Conservation (phyloP, 2,329 filamentous ascomycete species). For the Beauveria sp. region DNA sequence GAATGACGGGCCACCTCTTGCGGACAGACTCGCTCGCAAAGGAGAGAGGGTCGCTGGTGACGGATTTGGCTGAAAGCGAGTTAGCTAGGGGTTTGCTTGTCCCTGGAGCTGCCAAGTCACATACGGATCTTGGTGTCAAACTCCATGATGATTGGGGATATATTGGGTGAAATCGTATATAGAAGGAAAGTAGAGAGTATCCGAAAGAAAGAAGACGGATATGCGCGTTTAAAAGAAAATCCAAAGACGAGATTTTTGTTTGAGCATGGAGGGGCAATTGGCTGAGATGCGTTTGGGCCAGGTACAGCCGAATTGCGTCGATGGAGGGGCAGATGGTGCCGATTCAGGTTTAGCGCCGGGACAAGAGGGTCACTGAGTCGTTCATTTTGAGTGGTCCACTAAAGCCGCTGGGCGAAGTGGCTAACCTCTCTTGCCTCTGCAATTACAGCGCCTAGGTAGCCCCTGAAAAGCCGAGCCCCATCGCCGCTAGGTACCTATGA, state of each 20-base stretch:
- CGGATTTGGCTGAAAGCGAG: slow-evolving; percentile 57
- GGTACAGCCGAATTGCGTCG: not conserved
- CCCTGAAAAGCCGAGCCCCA: not conserved
- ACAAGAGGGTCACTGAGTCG: not conserved
- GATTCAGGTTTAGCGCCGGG: not conserved
- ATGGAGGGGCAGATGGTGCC: slow-evolving; percentile 6
- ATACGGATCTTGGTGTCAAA: slow-evolving; percentile 66
- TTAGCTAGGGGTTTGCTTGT: not conserved
- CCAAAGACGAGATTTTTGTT: slow-evolving; percentile 4
- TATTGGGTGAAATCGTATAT: not conserved
- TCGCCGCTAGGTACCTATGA: too few species aligned
- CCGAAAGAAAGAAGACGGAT: not conserved
- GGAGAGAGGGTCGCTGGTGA: slow-evolving; percentile 73
- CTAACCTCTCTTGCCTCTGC: not conserved
- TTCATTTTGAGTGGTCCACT: not conserved
- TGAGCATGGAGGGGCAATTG: slow-evolving; percentile 10
- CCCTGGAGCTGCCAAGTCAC: slow-evolving; percentile 20
- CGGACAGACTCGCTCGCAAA: slow-evolving; percentile 82
- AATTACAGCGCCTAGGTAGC: not conserved
- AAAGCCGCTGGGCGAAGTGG: not conserved
- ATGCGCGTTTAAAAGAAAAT: slow-evolving; percentile 8
- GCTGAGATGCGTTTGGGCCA: slow-evolving; percentile 6
- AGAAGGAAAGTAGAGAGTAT: not conserved
- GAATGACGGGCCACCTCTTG: slow-evolving; percentile 87
- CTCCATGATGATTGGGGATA: slow-evolving; percentile 47